Evolutionary conservation across 352 stramenopile genomes (phyloP).

Genomic region (Pythium chondricola): DNA sequence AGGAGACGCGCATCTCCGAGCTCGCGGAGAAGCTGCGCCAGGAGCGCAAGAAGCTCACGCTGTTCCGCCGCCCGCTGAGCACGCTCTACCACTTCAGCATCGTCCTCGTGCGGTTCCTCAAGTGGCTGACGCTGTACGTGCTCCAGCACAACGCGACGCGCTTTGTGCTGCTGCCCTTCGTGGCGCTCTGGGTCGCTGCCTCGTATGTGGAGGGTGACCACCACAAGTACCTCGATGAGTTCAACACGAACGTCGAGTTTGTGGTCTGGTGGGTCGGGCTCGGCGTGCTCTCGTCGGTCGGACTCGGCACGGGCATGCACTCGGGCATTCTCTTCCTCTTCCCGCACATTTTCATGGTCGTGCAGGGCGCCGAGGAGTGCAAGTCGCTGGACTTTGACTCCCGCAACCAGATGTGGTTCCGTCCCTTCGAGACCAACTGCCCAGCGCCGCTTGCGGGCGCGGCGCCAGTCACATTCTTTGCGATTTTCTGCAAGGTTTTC

Average conservation of each 20-base stretch:
- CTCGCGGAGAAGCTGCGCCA: conserved; percentile 56
- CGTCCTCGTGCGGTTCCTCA: conserved; percentile 65
- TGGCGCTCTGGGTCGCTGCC: conserved; percentile 59
- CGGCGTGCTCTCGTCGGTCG: conserved; percentile 91
- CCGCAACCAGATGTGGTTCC: conserved; percentile 88
- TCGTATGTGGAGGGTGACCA: conserved; percentile 66
- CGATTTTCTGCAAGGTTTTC: conserved; percentile 90
- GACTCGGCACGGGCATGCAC: conserved; percentile 92
- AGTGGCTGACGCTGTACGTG: conserved; percentile 63
- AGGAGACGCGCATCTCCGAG: conserved; percentile 10
- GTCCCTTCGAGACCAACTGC: conserved; percentile 72
- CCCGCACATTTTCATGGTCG: conserved; percentile 93
- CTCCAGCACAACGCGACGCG: conserved; percentile 63
- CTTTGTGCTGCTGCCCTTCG: conserved; percentile 70
- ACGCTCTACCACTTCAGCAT: conserved; percentile 80
- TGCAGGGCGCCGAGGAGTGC: conserved; percentile 84
- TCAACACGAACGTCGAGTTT: conserved; percentile 84
- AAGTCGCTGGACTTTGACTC: conserved; percentile 86
- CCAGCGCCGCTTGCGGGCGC: conserved; percentile 28
- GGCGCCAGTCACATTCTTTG: conserved; percentile 65
- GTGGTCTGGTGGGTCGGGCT: conserved; percentile 92
- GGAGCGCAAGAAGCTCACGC: conserved; percentile 81
- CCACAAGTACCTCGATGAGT: conserved; percentile 69
- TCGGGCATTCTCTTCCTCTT: conserved; percentile 93
- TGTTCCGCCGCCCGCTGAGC: conserved; percentile 67